These are phyloP conservation scores for Fistulifera solaris DNA, from an alignment of 108 stramenopile species.

Conservation along the genomic window DNA sequence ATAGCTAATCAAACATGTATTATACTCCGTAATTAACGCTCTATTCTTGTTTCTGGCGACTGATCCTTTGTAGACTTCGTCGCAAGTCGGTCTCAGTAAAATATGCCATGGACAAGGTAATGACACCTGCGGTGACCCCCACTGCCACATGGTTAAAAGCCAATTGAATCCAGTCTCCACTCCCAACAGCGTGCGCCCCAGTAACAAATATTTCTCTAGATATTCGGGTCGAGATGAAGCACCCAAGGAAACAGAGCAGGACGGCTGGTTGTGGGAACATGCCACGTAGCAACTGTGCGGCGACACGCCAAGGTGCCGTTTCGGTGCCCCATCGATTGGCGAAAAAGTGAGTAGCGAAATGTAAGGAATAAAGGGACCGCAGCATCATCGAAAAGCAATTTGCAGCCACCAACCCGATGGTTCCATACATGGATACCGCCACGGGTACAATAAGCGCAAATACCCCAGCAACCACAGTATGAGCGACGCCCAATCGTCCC, in stretches of 20 bases:
- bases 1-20: too few relatives aligned
- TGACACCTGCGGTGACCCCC: slow-evolving; percentile 34
- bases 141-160: slow-evolving; percentile 44
- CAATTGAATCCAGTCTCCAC: slow-evolving; percentile 38
- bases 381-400: slow-evolving; percentile 71
- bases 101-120: slow-evolving; percentile 15
- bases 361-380: slow-evolving; percentile 55
- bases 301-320: not conserved
- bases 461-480: slow-evolving; percentile 50
- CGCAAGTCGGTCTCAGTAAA: slow-evolving; percentile 35
- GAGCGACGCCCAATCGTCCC: slow-evolving; percentile 45
- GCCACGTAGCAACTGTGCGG: slow-evolving; percentile 14
- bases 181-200: too few relatives aligned
- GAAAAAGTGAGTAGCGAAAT: slow-evolving; percentile 59
- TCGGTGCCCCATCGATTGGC: slow-evolving; percentile 1
- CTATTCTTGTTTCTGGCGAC: not conserved
- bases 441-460: slow-evolving; percentile 58
- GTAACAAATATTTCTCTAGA: too few relatives aligned
- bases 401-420: slow-evolving; percentile 63
- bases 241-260: slow-evolving; percentile 28
- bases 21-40: too few relatives aligned
- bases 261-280: slow-evolving; percentile 54
- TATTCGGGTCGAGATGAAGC: too few relatives aligned
- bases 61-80: not conserved
- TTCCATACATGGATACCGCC: slow-evolving; percentile 42